These are phyloP conservation scores for Corchorus capsularis DNA, from an alignment of 345 rosid genomes.

Conservation along the genomic window DNA sequence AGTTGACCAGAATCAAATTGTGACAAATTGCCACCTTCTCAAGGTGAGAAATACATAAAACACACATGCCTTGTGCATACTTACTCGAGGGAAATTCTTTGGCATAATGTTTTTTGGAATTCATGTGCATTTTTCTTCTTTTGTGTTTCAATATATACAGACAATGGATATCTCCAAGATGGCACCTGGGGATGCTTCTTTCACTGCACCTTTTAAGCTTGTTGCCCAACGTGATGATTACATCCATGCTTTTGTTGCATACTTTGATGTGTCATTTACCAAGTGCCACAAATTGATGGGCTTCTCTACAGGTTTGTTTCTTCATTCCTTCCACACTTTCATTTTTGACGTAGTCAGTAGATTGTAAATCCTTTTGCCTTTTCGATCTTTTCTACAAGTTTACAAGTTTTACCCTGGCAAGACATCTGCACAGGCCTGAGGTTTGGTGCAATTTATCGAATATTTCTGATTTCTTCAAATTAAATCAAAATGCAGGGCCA, in stretches of 20 bases:
- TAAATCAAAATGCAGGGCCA: slow-evolving; percentile 49
- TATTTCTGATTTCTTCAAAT: background rate
- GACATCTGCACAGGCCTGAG: background rate
- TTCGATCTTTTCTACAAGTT: background rate
- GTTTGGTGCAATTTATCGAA: background rate
- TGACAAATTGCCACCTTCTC: slow-evolving; percentile 74
- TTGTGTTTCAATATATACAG: slow-evolving; percentile 42
- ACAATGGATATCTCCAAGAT: slow-evolving; percentile 98
- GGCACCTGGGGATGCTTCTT: slow-evolving; percentile 94
- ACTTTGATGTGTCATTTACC: slow-evolving; percentile 95
- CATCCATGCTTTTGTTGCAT: slow-evolving; percentile 98
- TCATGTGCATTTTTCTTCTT: background rate
- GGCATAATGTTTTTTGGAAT: background rate
- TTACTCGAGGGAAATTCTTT: background rate
- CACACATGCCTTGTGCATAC: background rate
- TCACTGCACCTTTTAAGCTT: slow-evolving; percentile 91
- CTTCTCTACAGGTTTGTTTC: slow-evolving; percentile 84
- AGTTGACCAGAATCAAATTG: slow-evolving; percentile 91
- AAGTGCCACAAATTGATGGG: slow-evolving; percentile 92
- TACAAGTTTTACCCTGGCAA: background rate
- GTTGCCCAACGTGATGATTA: slow-evolving; percentile 94
- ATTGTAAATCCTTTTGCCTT: background rate
- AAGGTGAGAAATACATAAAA: slow-evolving; percentile 52
- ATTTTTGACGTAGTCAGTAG: background rate
- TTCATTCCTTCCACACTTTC: slow-evolving; percentile 6